Evolutionary conservation across 495 filamentous ascomycete species (phyloP).

Genomic region (Aspergillus asperescens): DNA sequence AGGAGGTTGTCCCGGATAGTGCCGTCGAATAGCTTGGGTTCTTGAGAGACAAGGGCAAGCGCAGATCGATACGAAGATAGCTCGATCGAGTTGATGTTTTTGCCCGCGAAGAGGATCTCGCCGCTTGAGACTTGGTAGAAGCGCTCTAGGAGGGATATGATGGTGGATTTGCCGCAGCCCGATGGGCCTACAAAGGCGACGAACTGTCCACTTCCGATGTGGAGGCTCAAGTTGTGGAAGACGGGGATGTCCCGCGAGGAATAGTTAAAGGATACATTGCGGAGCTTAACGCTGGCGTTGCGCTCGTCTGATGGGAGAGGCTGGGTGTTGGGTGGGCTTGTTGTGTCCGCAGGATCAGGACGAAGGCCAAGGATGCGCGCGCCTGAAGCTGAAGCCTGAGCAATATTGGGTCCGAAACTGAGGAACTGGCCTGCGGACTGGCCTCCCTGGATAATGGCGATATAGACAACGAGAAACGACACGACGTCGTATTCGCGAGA

Average conservation of each 20-base stretch:
- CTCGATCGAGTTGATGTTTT: constrained; percentile 43
- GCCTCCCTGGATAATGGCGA: constrained; percentile 53
- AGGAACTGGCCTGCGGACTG: constrained; percentile 53
- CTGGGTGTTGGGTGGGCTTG: background rate
- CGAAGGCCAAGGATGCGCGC: constrained; percentile 41
- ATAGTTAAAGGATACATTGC: constrained; percentile 56
- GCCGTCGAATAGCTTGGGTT: constrained; percentile 58
- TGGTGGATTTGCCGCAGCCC: constrained; percentile 69
- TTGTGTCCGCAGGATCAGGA: background rate
- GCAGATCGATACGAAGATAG: constrained; percentile 42
- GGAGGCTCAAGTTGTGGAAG: constrained; percentile 37
- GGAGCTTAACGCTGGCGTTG: constrained; percentile 30
- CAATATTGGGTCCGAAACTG: constrained; percentile 44
- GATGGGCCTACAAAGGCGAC: constrained; percentile 66
- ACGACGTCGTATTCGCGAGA: constrained; percentile 43
- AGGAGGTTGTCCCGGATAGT: constrained; percentile 59
- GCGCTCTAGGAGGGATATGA: constrained; percentile 57
- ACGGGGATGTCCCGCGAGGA: constrained; percentile 47
- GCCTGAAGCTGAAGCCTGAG: constrained; percentile 53
- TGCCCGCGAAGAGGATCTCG: constrained; percentile 47
- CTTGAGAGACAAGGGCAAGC: constrained; percentile 59
- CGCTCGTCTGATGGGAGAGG: too few relatives aligned
- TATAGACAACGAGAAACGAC: constrained; percentile 56
- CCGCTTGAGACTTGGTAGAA: constrained; percentile 57
- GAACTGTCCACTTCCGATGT: constrained; percentile 59